These are phyloP conservation scores for Penicillium thymicola DNA, from an alignment of 2,329 filamentous ascomycete genomes.

Conservation along the genomic window DNA sequence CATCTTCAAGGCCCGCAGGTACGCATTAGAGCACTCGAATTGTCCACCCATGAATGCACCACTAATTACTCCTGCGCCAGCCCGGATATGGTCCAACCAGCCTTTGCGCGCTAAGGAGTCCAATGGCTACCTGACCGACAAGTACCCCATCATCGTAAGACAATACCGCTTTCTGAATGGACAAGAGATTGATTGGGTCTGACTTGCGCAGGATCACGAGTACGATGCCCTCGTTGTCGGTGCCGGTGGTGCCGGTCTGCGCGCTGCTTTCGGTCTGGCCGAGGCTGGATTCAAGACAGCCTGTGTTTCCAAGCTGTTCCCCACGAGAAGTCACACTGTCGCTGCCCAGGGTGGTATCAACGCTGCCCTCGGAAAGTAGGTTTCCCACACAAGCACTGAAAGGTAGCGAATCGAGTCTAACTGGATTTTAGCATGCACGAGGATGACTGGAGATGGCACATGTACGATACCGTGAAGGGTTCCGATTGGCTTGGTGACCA, in stretches of 20 bases:
- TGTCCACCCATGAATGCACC: conserved; percentile 10
- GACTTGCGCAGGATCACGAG: conserved; percentile 73
- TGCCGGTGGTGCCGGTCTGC: conserved; percentile 61
- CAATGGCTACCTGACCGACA: conserved; percentile 76
- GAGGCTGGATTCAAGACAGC: conserved; percentile 64
- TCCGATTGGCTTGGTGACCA: conserved; percentile 97
- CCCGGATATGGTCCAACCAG: conserved; percentile 79
- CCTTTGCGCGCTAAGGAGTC: conserved; percentile 92
- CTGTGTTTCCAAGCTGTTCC: conserved; percentile 63
- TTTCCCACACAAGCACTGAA: conserved; percentile 5
- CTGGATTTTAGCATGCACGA: conserved; percentile 75
- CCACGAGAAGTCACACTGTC: conserved; percentile 62
- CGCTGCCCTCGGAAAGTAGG: conserved; percentile 44
- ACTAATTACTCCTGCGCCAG: conserved; percentile 46
- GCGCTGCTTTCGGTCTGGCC: conserved; percentile 62
- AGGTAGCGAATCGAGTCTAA: conserved; percentile 19
- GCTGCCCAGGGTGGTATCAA: conserved; percentile 66
- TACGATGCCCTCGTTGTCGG: conserved; percentile 91
- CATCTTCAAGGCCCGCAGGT: conserved; percentile 78
- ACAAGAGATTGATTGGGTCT: conserved; percentile 10
- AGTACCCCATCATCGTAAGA: conserved; percentile 91
- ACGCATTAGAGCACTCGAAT: conserved; percentile 40
- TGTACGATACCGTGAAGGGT: conserved; percentile 98
- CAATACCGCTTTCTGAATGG: conserved; percentile 1
- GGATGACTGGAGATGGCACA: conserved; percentile 98